Base-by-base conservation (phyloP, 2,329 filamentous ascomycete species). In the Aureobasidium sp. region DNA sequence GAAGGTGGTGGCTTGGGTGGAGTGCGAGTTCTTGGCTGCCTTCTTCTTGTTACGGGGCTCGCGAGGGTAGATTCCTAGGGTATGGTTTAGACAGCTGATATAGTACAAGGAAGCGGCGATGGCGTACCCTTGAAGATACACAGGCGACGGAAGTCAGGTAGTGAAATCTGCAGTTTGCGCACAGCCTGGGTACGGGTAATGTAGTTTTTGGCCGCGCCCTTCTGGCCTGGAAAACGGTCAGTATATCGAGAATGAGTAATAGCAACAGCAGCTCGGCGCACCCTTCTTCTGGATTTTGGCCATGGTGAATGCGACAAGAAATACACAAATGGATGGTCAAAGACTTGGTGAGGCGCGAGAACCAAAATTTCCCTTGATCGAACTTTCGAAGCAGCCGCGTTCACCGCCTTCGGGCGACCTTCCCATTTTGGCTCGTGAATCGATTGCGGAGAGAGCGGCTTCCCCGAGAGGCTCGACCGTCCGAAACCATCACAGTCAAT, bases 41-140 rank as follows among this genome's bases (percentile, higher is more conserved):
- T 97, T 97, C 82, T 96, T 97, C 82, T 91, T 93, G 80, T 89
- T 96, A 73, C 94, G 86, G 66, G 94, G 94, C 81, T 99, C 94
- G 72, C 94, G 89, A 67, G 94, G 94, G 78, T 97, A 99, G 75
- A 99, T 97, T 70, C 92, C 82, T 83, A 61, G 32, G 32, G 48
- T 5, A 10, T 26, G 2, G 5, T 5, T 47, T 57, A 48, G 39
- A 52, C 17, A 2, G 1, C 20, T 41, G 34, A 9, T 10, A 37
- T 12, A 32, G 6, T 2, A 6, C 2, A n/a, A 36, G 23, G 58
- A 34, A 36, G 1, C 23, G 15, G 27, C 32, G 34, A 41, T 2
- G 36, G 15, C 65, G 15, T 71, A 82, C 84, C 94, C 82, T 97
- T 97, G 88, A 96, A 99, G 76, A 99, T 99, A 80, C 94, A 99